Conservation (phyloP, 371 early-diverging fungal species). For the Mucor sp. region DNA sequence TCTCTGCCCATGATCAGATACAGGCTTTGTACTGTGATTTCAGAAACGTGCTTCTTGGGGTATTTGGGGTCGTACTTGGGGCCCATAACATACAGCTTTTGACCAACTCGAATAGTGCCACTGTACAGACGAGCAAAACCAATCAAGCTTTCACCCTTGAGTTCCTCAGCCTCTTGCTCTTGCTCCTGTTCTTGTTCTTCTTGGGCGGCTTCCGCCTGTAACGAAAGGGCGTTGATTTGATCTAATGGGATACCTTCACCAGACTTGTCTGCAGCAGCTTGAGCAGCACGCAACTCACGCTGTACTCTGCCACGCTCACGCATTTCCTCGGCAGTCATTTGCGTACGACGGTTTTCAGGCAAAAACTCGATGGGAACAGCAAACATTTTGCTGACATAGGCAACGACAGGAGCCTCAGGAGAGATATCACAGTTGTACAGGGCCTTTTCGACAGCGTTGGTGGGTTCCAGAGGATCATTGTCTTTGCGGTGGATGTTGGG, state of each 20-base stretch:
- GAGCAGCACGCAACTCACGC: constrained; percentile 39
- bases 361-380: constrained; percentile 74
- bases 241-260: constrained; percentile 42
- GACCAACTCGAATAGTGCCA: constrained; percentile 87
- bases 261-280: constrained; percentile 30
- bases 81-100: constrained; percentile 85
- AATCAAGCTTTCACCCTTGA: constrained; percentile 63
- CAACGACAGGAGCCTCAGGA: constrained; percentile 67
- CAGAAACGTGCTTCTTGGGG: constrained; percentile 68
- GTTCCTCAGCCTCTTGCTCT: constrained; percentile 25
- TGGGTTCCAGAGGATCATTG: constrained; percentile 46
- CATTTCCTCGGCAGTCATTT: constrained; percentile 89
- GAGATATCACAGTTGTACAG: constrained; percentile 61
- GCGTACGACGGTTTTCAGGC: constrained; percentile 72
- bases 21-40: constrained; percentile 74
- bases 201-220: constrained; percentile 16
- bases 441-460: constrained; percentile 61
- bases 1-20: constrained; percentile 98
- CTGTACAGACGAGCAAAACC: constrained; percentile 95
- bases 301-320: constrained; percentile 73
- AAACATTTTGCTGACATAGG: constrained; percentile 94
- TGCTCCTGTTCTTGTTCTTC: constrained; percentile 32
- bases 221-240: constrained; percentile 22
- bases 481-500: constrained; percentile 49
- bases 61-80: constrained; percentile 86